Evolutionary conservation across 495 filamentous ascomycete genomes (phyloP), one percentile per base, ranked within the genome.

Genomic region (Neurospora sp.): DNA sequence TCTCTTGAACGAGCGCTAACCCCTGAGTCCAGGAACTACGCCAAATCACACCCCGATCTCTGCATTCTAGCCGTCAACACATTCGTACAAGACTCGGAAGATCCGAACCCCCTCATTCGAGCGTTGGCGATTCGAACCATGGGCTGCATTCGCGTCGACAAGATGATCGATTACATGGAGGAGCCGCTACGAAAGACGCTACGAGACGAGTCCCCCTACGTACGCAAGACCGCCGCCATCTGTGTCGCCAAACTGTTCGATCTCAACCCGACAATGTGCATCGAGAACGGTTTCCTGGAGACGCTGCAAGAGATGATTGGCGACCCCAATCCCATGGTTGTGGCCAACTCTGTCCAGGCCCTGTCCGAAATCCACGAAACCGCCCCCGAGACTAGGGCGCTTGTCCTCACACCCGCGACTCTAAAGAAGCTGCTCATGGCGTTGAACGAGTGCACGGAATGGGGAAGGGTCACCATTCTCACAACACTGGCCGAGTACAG

Each of bases 91-190:
- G 96, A 99, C 78, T 94, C 96, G 10, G 96, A 99, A 88, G 96
- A 99, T 81, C 96, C 96, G 70, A 99, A 99, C 80, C 96, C 96
- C 3, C 87, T 99, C 7, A 93, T 99, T 75, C 87, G 96, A 81
- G 96, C 96, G 20, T 86, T 99, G 16, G 96, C 96, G 61, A 97
- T 99, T 79, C 88, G 96, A 48, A 99, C 96, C n/a, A 99, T 99
- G 96, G 96, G 96, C 37, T 98, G 96, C 81, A 98, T 99, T 73
- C 88, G 96, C 53, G 96, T 99, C 73, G 96, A 98, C 74, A 99
- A 99, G 83, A 99, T 99, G 91, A 93, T 98, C 74, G 96, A 99
- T 78, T 99, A 99, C 81, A 98, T 98, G 96, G 96, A 99, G 82
- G 96, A 98, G 80, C 96, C 96, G 31, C 85, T 99, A 70, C 89